These are phyloP conservation scores for Kazachstania africana DNA, from an alignment of 805 yeast species.

Conservation along the genomic window DNA sequence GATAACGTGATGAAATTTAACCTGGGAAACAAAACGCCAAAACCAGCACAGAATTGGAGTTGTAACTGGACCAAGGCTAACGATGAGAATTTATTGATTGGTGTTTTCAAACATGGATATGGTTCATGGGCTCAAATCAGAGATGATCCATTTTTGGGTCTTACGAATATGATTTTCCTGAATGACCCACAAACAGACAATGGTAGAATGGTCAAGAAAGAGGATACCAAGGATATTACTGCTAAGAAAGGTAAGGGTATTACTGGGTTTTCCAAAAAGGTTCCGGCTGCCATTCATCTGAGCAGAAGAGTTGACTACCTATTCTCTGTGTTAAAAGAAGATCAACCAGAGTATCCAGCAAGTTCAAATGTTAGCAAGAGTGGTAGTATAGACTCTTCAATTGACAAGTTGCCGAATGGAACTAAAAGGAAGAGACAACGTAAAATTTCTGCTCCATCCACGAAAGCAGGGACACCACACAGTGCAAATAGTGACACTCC, in stretches of 20 bases:
- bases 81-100: slow-evolving; percentile 78
- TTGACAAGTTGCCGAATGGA: slow-evolving; percentile 10
- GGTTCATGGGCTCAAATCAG: slow-evolving; percentile 92
- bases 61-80: slow-evolving; percentile 76
- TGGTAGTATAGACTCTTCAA: slow-evolving; percentile 11
- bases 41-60: slow-evolving; percentile 83
- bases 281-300: slow-evolving; percentile 87
- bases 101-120: slow-evolving; percentile 86
- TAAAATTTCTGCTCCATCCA: slow-evolving; percentile 10
- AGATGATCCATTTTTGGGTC: slow-evolving; percentile 85
- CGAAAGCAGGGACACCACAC: slow-evolving; percentile 4
- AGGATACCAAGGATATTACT: slow-evolving; percentile 1
- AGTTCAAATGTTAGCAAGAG: slow-evolving; percentile 6
- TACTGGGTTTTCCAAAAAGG: slow-evolving; percentile 40
- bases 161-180: slow-evolving; percentile 74
- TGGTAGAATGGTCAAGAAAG: no score
- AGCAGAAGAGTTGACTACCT: slow-evolving; percentile 87
- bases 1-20: slow-evolving; percentile 51
- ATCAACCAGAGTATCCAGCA: slow-evolving; percentile 25
- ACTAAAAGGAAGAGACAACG: slow-evolving; percentile 21
- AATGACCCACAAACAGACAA: slow-evolving; percentile 27
- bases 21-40: slow-evolving; percentile 45
- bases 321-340: slow-evolving; percentile 56
- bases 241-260: slow-evolving; percentile 16
- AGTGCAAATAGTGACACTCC: slow-evolving; percentile 16